Evolutionary conservation across 1,284 basidiomycete species (phyloP).

Genomic region (Amylostereum chailletii): DNA sequence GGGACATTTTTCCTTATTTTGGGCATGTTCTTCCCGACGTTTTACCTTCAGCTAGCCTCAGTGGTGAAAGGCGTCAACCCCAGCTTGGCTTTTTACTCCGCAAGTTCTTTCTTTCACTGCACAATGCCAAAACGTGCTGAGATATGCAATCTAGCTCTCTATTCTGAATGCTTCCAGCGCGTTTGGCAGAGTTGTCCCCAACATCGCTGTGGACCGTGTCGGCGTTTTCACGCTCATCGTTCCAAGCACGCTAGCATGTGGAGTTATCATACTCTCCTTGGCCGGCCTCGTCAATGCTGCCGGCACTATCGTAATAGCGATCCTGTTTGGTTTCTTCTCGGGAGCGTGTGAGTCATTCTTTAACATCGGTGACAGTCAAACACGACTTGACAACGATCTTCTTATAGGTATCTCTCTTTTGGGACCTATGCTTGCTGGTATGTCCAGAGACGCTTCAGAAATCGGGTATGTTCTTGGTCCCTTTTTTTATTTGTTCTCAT

Average conservation of each 20-base stretch:
- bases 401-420: slow-evolving; percentile 3
- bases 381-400: not conserved
- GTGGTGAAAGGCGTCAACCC: slow-evolving; percentile 11
- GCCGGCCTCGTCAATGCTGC: slow-evolving; percentile 15
- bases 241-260: slow-evolving; percentile 12
- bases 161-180: slow-evolving; percentile 22
- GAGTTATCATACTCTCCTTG: slow-evolving; percentile 22
- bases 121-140: not conserved
- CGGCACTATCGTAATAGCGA: slow-evolving; percentile 17
- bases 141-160: slow-evolving; percentile 16
- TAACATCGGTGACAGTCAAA: not conserved
- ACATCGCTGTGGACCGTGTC: slow-evolving; percentile 17
- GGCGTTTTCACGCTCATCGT: slow-evolving; percentile 20
- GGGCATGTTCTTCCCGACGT: slow-evolving; percentile 34
- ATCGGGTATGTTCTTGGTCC: slow-evolving; percentile 6
- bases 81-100: slow-evolving; percentile 11
- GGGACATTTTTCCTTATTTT: slow-evolving; percentile 25
- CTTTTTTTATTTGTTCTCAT: not conserved
- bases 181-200: slow-evolving; percentile 21
- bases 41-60: slow-evolving; percentile 35
- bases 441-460: slow-evolving; percentile 3
- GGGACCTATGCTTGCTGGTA: not conserved
- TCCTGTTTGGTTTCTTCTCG: slow-evolving; percentile 23
- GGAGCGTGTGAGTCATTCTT: slow-evolving; percentile 17
- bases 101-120: slow-evolving; percentile 3